These are phyloP conservation scores for Coemansia sp. DNA, from an alignment of 192 early-diverging fungal species.

Conservation along the genomic window DNA sequence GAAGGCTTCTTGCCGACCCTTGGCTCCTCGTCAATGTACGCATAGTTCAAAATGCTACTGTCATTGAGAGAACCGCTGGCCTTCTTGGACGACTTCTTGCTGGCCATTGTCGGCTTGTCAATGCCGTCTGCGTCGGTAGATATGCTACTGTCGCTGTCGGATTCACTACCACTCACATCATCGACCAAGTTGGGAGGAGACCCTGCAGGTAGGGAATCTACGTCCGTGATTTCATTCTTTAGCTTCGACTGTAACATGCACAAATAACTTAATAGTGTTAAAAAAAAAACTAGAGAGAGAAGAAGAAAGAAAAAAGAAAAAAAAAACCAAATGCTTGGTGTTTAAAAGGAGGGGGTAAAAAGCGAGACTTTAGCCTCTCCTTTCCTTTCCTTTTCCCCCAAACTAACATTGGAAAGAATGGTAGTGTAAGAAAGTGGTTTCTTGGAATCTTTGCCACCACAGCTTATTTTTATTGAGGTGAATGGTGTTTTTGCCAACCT, in stretches of 20 bases:
- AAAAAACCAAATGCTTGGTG: not conserved
- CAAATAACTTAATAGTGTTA: not conserved
- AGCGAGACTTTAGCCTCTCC: no score
- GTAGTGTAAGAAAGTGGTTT: no score
- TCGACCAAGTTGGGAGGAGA: not conserved
- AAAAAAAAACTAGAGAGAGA: not conserved
- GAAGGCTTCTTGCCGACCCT: not conserved
- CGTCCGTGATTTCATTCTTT: not conserved
- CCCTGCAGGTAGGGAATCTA: not conserved
- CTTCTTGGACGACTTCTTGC: constrained; percentile 3
- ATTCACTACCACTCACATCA: no score
- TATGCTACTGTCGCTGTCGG: not conserved
- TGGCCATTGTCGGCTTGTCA: not conserved
- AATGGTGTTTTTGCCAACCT: no score
- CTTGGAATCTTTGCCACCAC: no score
- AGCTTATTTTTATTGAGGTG: no score
- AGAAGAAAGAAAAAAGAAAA: not conserved
- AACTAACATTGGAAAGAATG: no score
- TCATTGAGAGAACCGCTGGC: not conserved
- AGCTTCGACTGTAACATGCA: not conserved
- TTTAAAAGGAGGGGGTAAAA: no score
- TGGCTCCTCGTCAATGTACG: not conserved
- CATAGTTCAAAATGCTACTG: no score
- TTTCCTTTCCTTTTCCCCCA: no score
- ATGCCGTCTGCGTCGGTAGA: no score